Evolutionary conservation across 345 rosid species (phyloP), one percentile per base, ranked within the genome.

Genomic region (Dipteronia dyeriana): DNA sequence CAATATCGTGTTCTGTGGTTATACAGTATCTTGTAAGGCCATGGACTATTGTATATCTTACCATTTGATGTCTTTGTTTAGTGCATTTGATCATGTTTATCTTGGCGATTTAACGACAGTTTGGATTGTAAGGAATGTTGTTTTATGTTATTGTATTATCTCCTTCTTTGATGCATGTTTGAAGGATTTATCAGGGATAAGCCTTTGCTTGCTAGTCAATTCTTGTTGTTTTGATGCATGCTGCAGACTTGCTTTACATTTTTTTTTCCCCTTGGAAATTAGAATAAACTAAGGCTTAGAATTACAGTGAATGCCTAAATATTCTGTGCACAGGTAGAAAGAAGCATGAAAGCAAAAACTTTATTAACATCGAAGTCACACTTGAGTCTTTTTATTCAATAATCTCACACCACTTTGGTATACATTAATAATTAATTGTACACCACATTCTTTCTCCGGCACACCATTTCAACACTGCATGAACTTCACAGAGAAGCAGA

Each of bases 391-490:
- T 49, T 75, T 65, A 65, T 31, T 31, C 47, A 65, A 31, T 16
- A 19, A 5, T 7, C 20, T 26, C 43, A 43, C 38, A 64, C 51
- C 12, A 34, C 20, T 43, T 41, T 14, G 39, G 16, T 2, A 43
- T 39, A 7, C 25, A 17, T 67, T 17, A 8, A 5, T 5, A 47
- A 9, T 60, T 61, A 19, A 69, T 14, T 74, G 25, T 39, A 75
- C 80, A 51, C 68, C 68, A 80, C 82, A 78, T 64, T 75, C 45
- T 49, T 78, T 84, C 68, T 75, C 71, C 60, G 79, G 17, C 20
- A 31, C 59, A 45, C 59, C 71, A 23, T 39, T 17, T 31, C 51
- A 57, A 38, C 7, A 4, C 39, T 34, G 5, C 2, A 9, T 68
- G 12, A 49, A 23, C 60, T 53, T 78, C 75, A 82, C 0, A 70